A percentile compares a stretch with the other conserved stretches of the same genome.
Evolutionary conservation across 176 grass and related monocot species (phyloP).

Genomic region (Dendrocalamus sinicus): DNA sequence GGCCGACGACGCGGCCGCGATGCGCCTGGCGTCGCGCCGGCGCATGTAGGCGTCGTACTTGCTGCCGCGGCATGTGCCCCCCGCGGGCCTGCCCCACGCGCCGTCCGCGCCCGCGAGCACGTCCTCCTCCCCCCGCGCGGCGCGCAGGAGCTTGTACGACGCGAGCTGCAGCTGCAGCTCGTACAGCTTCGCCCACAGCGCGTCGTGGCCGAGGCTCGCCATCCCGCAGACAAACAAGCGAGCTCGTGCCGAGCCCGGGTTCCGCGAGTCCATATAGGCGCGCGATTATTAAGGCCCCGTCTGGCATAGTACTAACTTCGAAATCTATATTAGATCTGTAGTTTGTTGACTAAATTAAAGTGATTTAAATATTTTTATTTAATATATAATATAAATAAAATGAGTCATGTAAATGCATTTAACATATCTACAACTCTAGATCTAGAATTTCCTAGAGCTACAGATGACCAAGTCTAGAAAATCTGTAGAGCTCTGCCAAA

Average conservation of each 20-base stretch:
- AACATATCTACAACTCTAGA: no score
- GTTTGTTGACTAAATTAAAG: no score
- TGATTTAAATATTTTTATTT: no score
- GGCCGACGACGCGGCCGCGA: background rate
- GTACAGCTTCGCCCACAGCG: slow-evolving; percentile 62
- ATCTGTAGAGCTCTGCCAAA: no score
- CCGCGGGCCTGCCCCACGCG: background rate
- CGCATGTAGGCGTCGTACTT: slow-evolving; percentile 67
- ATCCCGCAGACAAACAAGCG: slow-evolving; percentile 2
- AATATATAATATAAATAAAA: no score
- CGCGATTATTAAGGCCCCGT: background rate
- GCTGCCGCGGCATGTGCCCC: slow-evolving; percentile 44
- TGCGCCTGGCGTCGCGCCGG: slow-evolving; percentile 62
- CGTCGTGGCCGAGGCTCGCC: slow-evolving; percentile 38
- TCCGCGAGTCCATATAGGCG: background rate
- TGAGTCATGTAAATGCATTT: no score
- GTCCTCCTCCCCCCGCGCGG: background rate
- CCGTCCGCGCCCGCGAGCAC: background rate
- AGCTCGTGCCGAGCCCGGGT: background rate
- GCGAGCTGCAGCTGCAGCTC: slow-evolving; percentile 61
- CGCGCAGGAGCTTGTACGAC: slow-evolving; percentile 54
- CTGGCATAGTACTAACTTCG: no score
- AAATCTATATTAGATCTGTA: no score
- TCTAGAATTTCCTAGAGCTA: no score
- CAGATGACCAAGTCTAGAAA: no score